These are phyloP conservation scores for Amauroascus niger DNA, from an alignment of 2,329 filamentous ascomycete genomes.

Conservation along the genomic window DNA sequence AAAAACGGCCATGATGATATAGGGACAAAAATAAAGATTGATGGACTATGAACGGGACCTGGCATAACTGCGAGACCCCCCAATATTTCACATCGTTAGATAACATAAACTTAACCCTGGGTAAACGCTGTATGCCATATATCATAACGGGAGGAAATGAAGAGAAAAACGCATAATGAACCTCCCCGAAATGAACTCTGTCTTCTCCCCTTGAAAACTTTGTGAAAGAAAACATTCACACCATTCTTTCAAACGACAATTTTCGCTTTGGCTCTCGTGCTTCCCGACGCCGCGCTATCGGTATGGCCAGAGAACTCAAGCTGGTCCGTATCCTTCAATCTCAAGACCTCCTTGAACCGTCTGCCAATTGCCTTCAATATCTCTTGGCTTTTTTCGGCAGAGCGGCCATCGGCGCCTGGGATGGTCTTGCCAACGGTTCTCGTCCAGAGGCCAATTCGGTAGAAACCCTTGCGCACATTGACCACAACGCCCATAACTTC, in stretches of 20 bases:
- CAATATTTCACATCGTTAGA: conserved; percentile 5
- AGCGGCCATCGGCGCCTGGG: conserved; percentile 65
- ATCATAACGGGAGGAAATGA: conserved; percentile 1
- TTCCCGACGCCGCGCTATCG: conserved; percentile 83
- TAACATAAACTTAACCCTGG: conserved; percentile 7
- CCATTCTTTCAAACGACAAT: conserved; percentile 54
- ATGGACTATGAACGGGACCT: background rate
- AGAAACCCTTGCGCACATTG: conserved; percentile 97
- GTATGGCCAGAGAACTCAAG: conserved; percentile 97
- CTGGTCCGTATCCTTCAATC: conserved; percentile 62
- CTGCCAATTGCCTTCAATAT: conserved; percentile 74
- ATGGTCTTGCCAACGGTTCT: conserved; percentile 82
- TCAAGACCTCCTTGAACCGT: conserved; percentile 86
- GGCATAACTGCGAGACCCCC: background rate
- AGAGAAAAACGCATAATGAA: conserved; percentile 5
- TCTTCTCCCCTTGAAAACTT: background rate
- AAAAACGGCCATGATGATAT: background rate
- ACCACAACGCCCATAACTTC: conserved; percentile 99
- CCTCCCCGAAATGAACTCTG: conserved; percentile 2
- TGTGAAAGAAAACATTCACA: background rate
- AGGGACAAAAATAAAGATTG: background rate
- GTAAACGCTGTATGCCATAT: conserved; percentile 6
- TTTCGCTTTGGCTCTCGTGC: conserved; percentile 93
- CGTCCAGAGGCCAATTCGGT: conserved; percentile 95
- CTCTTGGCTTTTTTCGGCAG: conserved; percentile 71